A percentile compares a stretch with the other conserved stretches of the same genome.
These are phyloP conservation scores for Pulveroboletus sp. DNA, from an alignment of 768 basidiomycete genomes.

Conservation along the genomic window DNA sequence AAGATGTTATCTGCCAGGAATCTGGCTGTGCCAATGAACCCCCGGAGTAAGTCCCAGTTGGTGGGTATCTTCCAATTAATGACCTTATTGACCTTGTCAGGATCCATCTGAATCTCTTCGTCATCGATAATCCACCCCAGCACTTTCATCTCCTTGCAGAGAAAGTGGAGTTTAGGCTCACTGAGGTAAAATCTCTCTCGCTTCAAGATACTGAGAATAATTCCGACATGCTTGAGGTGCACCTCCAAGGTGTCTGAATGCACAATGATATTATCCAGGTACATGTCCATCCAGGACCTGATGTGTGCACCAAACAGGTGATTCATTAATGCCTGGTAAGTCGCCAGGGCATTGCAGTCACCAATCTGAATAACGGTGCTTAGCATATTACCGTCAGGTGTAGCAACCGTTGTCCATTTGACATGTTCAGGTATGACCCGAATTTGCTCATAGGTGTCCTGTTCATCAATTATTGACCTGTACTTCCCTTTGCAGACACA, in stretches of 20 bases:
- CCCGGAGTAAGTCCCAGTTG: neutral
- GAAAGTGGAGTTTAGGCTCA: constrained; percentile 32
- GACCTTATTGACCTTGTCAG: too few species aligned
- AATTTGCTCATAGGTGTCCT: constrained; percentile 22
- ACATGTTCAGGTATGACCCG: constrained; percentile 4
- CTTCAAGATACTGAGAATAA: constrained; percentile 34
- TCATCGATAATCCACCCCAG: constrained; percentile 36
- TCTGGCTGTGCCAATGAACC: neutral
- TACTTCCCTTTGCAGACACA: neutral
- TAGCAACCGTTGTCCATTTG: constrained; percentile 33
- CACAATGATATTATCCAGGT: constrained; percentile 6
- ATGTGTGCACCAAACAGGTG: neutral
- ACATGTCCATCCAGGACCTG: neutral
- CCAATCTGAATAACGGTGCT: constrained; percentile 16
- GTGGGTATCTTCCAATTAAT: constrained; percentile 9
- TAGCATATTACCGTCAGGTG: constrained; percentile 34
- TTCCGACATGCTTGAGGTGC: constrained; percentile 27
- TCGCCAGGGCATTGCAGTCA: constrained; percentile 40
- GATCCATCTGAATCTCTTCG: constrained; percentile 43
- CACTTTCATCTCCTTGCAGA: constrained; percentile 29
- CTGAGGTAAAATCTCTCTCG: constrained; percentile 37
- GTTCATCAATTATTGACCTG: constrained; percentile 3
- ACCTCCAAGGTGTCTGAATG: constrained; percentile 19
- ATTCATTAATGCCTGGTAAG: constrained; percentile 34
- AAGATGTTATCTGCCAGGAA: constrained; percentile 4